phyloP scores from a whole-genome alignment of 2,329 filamentous ascomycete genomes.

The Plectosphaerella cucumerina region DNA sequence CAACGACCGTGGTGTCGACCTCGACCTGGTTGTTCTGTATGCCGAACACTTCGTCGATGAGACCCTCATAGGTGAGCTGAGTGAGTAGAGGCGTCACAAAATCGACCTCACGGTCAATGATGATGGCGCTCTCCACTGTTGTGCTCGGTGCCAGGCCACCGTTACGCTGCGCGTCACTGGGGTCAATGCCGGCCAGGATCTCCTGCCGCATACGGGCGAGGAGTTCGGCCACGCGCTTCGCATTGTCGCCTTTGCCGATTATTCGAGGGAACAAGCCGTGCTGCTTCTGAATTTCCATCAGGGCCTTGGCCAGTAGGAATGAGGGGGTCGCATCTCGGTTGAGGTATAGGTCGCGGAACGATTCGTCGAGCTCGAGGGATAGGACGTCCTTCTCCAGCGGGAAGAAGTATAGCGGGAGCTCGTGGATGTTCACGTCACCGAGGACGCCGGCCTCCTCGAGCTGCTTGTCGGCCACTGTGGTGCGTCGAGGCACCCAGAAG shows the following conservation, averaged over 20 bases:
- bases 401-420: constrained; percentile 86
- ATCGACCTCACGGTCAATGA: constrained; percentile 93
- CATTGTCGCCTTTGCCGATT: constrained; percentile 92
- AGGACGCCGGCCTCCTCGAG: constrained; percentile 90
- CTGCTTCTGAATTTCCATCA: constrained; percentile 90
- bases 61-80: constrained; percentile 92
- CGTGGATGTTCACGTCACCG: constrained; percentile 84
- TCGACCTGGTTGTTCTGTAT: constrained; percentile 92
- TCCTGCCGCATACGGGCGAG: constrained; percentile 90
- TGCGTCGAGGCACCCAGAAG: constrained; percentile 92
- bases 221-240: constrained; percentile 81
- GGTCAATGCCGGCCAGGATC: constrained; percentile 73
- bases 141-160: constrained; percentile 79
- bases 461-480: constrained; percentile 83
- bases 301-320: constrained; percentile 80
- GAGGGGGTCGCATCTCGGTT: constrained; percentile 88
- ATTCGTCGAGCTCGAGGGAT: constrained; percentile 83
- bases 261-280: constrained; percentile 94
- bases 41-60: constrained; percentile 89
- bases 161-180: constrained; percentile 49
- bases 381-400: constrained; percentile 87
- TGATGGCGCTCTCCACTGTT: constrained; percentile 83
- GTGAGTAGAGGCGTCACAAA: constrained; percentile 89
- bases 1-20: constrained; percentile 85
- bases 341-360: constrained; percentile 84